Evolutionary conservation across 305 asterid genomes (phyloP).

Genomic region (Solanum chacoense): DNA sequence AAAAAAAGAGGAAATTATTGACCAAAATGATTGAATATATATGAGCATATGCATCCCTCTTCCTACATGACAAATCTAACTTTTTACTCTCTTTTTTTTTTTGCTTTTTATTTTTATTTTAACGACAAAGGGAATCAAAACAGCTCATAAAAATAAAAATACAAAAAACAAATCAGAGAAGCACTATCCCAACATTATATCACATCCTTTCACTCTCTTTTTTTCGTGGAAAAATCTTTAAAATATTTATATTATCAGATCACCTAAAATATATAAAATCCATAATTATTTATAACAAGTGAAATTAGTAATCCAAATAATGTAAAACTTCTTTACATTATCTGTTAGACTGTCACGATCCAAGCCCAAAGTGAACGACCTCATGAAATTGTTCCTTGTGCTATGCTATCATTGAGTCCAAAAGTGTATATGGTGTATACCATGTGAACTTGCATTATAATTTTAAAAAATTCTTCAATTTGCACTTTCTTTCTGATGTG

Average conservation of each 20-base stretch:
- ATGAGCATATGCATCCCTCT: background rate
- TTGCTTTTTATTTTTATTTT: background rate
- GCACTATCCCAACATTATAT: background rate
- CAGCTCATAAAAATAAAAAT: conserved; percentile 13
- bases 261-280: rapidly evolving
- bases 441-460: background rate
- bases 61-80: conserved; percentile 2
- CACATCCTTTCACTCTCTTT: background rate
- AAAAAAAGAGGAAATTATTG: background rate
- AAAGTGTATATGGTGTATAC: background rate
- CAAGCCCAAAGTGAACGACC: background rate
- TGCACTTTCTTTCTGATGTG: rapidly evolving
- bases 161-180: background rate
- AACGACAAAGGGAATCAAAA: conserved; percentile 24
- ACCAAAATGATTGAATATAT: background rate
- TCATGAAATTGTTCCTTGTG: background rate
- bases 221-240: background rate
- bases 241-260: background rate
- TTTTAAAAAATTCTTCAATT: background rate
- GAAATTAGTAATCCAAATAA: background rate
- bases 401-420: background rate
- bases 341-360: background rate
- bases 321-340: background rate
- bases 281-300: background rate
- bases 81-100: background rate